Percentiles rank a stretch among this genome's conserved stretches.
Conservation (phyloP, 2,329 filamentous ascomycete genomes). For the Ascochyta viciae-villosae region DNA sequence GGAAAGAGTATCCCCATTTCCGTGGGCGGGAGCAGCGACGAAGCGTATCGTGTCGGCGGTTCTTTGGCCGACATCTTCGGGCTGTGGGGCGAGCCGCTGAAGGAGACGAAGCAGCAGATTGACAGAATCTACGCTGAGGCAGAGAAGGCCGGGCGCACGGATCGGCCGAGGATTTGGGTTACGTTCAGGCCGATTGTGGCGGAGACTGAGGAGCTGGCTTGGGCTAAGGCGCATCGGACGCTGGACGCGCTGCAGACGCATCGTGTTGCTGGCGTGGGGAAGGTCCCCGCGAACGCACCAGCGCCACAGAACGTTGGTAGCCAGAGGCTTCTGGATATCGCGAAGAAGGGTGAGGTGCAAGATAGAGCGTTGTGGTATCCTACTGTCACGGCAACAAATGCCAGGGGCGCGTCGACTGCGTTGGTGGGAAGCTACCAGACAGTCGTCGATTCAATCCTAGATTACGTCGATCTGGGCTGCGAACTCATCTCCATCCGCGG, state of each 20-base stretch:
- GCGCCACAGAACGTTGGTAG: conserved; percentile 20
- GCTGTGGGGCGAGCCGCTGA: conserved; percentile 69
- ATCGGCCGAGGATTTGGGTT: conserved; percentile 68
- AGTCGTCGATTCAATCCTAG: conserved; percentile 21
- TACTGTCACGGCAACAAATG: conserved; percentile 21
- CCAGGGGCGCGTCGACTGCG: conserved; percentile 19
- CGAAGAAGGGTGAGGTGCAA: conserved; percentile 22
- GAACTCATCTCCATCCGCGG: conserved; percentile 25
- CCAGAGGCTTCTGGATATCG: conserved; percentile 23
- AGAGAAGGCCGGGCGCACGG: conserved; percentile 62
- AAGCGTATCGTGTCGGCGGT: conserved; percentile 66
- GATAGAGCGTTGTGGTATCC: conserved; percentile 24
- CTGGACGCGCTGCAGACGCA: conserved; percentile 60
- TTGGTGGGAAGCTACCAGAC: conserved; percentile 24
- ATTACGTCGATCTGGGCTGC: conserved; percentile 23
- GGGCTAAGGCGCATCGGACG: conserved; percentile 65
- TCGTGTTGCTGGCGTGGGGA: conserved; percentile 24
- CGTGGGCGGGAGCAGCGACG: conserved; percentile 65
- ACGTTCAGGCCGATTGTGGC: conserved; percentile 68
- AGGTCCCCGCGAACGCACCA: conserved; percentile 8
- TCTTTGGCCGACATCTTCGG: conserved; percentile 68
- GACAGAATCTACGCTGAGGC: conserved; percentile 66
- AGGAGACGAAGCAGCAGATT: conserved; percentile 69
- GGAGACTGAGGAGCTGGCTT: conserved; percentile 68
- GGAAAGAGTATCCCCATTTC: conserved; percentile 62